Base-by-base conservation (phyloP, 2,329 filamentous ascomycete species). In the Septoria linicola region DNA sequence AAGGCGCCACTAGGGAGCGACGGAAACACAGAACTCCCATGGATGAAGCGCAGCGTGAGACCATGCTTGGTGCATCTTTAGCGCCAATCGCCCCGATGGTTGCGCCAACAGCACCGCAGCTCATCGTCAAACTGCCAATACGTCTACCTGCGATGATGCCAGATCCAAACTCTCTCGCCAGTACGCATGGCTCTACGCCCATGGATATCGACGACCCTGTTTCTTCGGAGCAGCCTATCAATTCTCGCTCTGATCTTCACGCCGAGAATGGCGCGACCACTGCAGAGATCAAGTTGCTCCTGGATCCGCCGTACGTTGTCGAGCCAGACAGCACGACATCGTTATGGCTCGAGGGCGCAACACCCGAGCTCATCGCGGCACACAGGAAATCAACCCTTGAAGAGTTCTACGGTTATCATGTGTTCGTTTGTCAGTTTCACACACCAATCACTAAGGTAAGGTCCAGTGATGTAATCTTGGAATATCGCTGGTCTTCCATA, bases 341-440 rank as follows among this genome's bases (percentile, higher is more conserved):
- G 23, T 27, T 27, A 5, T 19, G 11, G 5, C 16, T 17, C 1
- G n/a, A 14, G 35, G n/a, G 17, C 17, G 8, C n/a, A n/a, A n/a
- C n/a, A n/a, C n/a, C n/a, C n/a, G n/a, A n/a, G n/a, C n/a, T n/a
- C n/a, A n/a, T 3, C 35, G 13, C n/a, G 17, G 16, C n/a, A 10
- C 11, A 19, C 20, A 40, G 13, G n/a, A n/a, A 20, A 11, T 17
- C 42, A 49, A 35, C 25, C 10, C 19, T 44, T 3, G 21, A 21
- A 14, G 27, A 20, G 7, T 53, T 44, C 32, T 53, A 49, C 27
- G 21, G 20, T 10, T 20, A n/a, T 3, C 48, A 49, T 13, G 25
- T 10, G 11, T 53, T 53, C 13, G 31, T 41, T n/a, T 53, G 51
- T 10, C 21, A 17, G 8, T 49, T 49, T 11, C 45, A 49, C 25